These are phyloP conservation scores for Metschnikowia gruessii DNA, from an alignment of 805 yeast species.

Conservation along the genomic window DNA sequence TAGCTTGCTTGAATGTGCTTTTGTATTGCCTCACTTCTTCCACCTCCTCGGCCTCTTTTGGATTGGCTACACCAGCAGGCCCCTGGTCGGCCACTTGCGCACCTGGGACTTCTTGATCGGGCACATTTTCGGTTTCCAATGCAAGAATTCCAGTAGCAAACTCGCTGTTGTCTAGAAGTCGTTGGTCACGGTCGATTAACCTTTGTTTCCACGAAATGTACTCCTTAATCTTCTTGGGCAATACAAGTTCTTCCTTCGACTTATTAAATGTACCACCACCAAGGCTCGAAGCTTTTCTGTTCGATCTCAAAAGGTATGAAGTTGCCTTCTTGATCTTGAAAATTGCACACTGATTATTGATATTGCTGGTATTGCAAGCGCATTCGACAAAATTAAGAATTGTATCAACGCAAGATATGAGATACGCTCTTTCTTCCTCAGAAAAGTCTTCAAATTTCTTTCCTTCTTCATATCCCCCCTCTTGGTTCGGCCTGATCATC, in stretches of 20 bases:
- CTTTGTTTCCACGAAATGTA: constrained; percentile 39
- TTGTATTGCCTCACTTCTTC: not conserved
- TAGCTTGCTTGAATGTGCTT: constrained; percentile 21
- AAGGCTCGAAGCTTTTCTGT: constrained; percentile 48
- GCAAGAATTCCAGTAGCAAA: constrained; percentile 1
- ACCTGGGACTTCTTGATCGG: not conserved
- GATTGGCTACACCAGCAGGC: not conserved
- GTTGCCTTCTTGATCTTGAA: constrained; percentile 61
- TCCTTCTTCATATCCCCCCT: constrained; percentile 24
- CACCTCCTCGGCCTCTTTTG: not conserved
- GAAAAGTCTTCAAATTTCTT: constrained; percentile 52
- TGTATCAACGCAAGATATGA: constrained; percentile 62
- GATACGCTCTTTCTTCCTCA: constrained; percentile 50
- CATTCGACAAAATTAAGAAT: constrained; percentile 64
- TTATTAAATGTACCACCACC: constrained; percentile 32
- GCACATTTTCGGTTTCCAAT: not conserved
- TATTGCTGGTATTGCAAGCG: constrained; percentile 47
- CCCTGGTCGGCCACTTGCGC: not conserved
- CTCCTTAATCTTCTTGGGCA: constrained; percentile 29
- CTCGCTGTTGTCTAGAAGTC: constrained; percentile 3
- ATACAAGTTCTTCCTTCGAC: constrained; percentile 39
- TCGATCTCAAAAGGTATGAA: constrained; percentile 56
- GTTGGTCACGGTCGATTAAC: constrained; percentile 29
- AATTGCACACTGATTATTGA: constrained; percentile 48
- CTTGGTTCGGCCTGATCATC: constrained; percentile 35